phyloP scores from a whole-genome alignment of 2,329 filamentous ascomycete genomes.

The Emmonsiellopsis sp. region DNA sequence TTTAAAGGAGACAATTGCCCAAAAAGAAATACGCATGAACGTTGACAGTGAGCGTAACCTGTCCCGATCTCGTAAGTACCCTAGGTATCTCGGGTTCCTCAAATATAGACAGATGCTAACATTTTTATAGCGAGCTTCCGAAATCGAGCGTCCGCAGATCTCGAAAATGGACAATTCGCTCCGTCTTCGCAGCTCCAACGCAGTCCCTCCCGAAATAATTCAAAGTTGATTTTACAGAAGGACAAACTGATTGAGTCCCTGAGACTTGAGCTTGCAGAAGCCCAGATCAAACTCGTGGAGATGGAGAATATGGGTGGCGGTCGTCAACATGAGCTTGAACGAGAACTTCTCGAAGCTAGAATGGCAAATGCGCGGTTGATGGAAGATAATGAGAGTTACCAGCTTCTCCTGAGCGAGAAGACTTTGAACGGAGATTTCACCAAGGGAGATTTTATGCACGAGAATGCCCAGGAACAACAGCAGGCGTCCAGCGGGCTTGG shows the following conservation, averaged over 20 bases:
- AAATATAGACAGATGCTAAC: background rate
- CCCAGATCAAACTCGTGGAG: slow-evolving; percentile 90
- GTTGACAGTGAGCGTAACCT: slow-evolving; percentile 42
- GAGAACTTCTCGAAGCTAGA: slow-evolving; percentile 77
- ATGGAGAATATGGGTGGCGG: slow-evolving; percentile 88
- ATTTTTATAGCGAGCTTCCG: slow-evolving; percentile 29
- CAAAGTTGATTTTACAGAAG: slow-evolving; percentile 84
- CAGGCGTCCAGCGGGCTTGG: slow-evolving; percentile 37
- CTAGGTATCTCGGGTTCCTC: background rate
- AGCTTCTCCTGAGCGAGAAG: slow-evolving; percentile 86
- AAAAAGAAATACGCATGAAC: slow-evolving; percentile 52
- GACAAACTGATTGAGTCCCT: slow-evolving; percentile 93
- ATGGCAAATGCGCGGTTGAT: slow-evolving; percentile 93
- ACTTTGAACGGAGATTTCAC: slow-evolving; percentile 90
- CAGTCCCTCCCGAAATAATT: slow-evolving; percentile 82
- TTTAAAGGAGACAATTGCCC: slow-evolving; percentile 78
- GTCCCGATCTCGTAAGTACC: slow-evolving; percentile 42
- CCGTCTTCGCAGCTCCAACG: slow-evolving; percentile 75
- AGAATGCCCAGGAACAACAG: slow-evolving; percentile 31
- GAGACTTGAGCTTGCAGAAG: slow-evolving; percentile 83
- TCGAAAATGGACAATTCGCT: slow-evolving; percentile 72
- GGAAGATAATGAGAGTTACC: slow-evolving; percentile 98
- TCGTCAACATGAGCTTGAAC: slow-evolving; percentile 80
- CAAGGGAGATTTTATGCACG: slow-evolving; percentile 67
- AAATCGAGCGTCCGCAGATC: slow-evolving; percentile 50